A percentile compares a stretch with the other conserved stretches of the same genome.
phyloP scores from a whole-genome alignment of 805 yeast species.

The Ogataea populi-albae region DNA sequence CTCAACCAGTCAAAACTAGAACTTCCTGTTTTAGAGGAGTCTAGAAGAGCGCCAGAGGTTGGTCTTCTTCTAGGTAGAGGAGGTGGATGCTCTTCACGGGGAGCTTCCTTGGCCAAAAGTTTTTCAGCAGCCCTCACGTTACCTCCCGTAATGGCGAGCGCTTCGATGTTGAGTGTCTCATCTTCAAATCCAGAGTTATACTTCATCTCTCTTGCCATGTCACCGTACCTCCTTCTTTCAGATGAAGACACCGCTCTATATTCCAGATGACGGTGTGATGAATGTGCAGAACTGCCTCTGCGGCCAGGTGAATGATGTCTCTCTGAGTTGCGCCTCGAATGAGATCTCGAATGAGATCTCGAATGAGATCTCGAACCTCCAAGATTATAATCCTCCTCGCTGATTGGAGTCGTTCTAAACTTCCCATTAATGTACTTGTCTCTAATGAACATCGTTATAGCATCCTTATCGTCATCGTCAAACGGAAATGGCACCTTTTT shows the following conservation, averaged over 20 bases:
- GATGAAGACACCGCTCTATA: constrained; percentile 53
- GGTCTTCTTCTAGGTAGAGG: constrained; percentile 41
- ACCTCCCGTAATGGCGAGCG: constrained; percentile 58
- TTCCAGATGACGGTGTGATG: constrained; percentile 31
- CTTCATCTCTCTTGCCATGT: constrained; percentile 44
- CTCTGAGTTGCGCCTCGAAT: too few relatives aligned
- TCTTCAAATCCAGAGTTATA: constrained; percentile 57
- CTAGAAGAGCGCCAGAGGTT: constrained; percentile 29
- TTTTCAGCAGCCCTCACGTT: constrained; percentile 57
- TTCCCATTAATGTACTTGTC: constrained; percentile 68
- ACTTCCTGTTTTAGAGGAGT: constrained; percentile 33
- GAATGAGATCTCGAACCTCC: constrained; percentile 4
- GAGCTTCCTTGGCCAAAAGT: constrained; percentile 45
- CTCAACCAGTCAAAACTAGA: constrained; percentile 37
- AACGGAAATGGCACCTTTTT: constrained; percentile 65
- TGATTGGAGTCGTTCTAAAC: constrained; percentile 44
- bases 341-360: constrained; percentile 7
- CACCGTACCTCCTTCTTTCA: constrained; percentile 50
- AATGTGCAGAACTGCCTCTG: constrained; percentile 6
- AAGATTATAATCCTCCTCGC: constrained; percentile 36
- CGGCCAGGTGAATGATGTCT: constrained; percentile 8
- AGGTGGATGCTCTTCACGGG: constrained; percentile 45
- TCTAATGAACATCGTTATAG: constrained; percentile 56
- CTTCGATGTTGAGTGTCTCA: constrained; percentile 59
- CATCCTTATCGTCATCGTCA: constrained; percentile 66